phyloP scores from a whole-genome alignment of 768 basidiomycete species.

The Cubamyces lactineus region DNA sequence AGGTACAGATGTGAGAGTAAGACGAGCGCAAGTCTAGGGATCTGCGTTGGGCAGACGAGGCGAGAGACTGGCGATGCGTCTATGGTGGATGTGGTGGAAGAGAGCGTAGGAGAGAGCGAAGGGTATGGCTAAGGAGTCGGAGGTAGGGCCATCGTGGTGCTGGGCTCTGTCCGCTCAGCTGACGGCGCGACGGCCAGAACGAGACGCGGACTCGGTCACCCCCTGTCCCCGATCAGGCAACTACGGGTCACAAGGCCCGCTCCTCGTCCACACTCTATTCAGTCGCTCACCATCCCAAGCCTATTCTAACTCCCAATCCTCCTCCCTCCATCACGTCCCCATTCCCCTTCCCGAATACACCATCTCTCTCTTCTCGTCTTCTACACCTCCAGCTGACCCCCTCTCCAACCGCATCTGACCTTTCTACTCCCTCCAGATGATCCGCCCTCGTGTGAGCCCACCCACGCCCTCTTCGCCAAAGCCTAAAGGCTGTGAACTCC shows the following conservation, averaged over 20 bases:
- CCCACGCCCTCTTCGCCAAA: slow-evolving; percentile 21
- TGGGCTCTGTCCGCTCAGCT: slow-evolving; percentile 18
- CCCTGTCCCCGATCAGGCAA: slow-evolving; percentile 26
- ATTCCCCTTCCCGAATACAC: not conserved
- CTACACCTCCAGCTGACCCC: slow-evolving; percentile 22
- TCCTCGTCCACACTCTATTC: slow-evolving; percentile 15
- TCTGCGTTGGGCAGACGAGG: not conserved
- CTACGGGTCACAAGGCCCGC: slow-evolving; percentile 24
- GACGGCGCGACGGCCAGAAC: slow-evolving; percentile 24
- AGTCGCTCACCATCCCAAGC: slow-evolving; percentile 10
- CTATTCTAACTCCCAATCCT: not conserved
- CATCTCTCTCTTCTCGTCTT: slow-evolving; percentile 5
- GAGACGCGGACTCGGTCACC: slow-evolving; percentile 26
- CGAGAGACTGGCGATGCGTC: slow-evolving; percentile 14
- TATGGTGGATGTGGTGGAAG: slow-evolving; percentile 10
- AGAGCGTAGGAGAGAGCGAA: not conserved
- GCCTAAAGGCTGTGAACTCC: slow-evolving; percentile 16
- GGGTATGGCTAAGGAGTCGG: not conserved
- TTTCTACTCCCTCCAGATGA: slow-evolving; percentile 6
- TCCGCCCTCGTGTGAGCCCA: slow-evolving; percentile 12
- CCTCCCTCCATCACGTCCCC: not conserved
- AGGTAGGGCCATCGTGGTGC: slow-evolving; percentile 17
- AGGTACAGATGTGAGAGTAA: slow-evolving; percentile 3
- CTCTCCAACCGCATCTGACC: slow-evolving; percentile 8
- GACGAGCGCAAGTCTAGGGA: slow-evolving; percentile 11